Conservation (phyloP, 2,329 filamentous ascomycete genomes). For the Geosmithia morbida region DNA sequence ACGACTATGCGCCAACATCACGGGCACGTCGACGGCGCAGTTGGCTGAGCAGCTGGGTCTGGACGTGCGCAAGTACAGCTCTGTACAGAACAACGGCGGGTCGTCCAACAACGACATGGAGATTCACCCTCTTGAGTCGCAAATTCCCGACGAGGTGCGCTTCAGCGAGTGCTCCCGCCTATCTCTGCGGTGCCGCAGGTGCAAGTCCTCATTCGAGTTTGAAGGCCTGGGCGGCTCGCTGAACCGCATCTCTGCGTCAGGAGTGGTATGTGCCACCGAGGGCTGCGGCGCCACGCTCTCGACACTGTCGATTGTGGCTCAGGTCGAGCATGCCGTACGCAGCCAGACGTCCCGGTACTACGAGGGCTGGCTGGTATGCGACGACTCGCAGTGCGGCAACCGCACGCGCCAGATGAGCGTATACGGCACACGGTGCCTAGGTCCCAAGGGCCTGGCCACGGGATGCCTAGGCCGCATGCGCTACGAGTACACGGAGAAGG, state of each 20-base stretch:
- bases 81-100: conserved; percentile 26
- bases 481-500: conserved; percentile 78
- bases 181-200: conserved; percentile 65
- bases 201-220: conserved; percentile 58
- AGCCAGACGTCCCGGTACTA: conserved; percentile 73
- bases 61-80: conserved; percentile 72
- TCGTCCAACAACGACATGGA: conserved; percentile 46
- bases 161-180: conserved; percentile 73
- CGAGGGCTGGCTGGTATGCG: conserved; percentile 80
- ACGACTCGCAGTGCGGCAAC: conserved; percentile 74
- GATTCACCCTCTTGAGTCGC: conserved; percentile 84
- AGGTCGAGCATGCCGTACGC: conserved; percentile 76
- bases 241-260: conserved; percentile 53
- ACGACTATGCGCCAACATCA: conserved; percentile 90
- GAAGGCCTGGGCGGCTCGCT: conserved; percentile 53
- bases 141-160: conserved; percentile 81
- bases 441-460: conserved; percentile 68
- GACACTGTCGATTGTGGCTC: conserved; percentile 65
- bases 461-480: conserved; percentile 80
- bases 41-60: conserved; percentile 89
- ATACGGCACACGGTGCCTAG: conserved; percentile 79
- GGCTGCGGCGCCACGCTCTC: conserved; percentile 51
- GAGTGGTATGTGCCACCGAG: conserved; percentile 49
- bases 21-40: conserved; percentile 77
- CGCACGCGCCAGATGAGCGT: conserved; percentile 87